Evolutionary conservation across 192 early-diverging fungal genomes (phyloP).

Genomic region (Funneliformis mosseae): DNA sequence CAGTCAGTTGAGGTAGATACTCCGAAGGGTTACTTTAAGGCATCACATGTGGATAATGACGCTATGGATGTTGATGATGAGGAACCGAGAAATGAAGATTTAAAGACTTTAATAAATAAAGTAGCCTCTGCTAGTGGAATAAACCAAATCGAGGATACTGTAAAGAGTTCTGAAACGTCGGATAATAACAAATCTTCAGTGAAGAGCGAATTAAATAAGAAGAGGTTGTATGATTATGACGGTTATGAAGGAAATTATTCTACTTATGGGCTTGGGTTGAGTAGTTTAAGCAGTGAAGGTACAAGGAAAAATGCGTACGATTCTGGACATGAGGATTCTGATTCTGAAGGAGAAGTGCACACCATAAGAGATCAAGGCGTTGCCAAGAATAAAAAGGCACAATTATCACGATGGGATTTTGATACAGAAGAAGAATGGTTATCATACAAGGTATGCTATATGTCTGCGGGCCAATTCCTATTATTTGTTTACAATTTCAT

Average conservation of each 20-base stretch:
- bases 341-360: slow-evolving; percentile 40
- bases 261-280: slow-evolving; percentile 53
- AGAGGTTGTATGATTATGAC: slow-evolving; percentile 13
- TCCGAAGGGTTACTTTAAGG: slow-evolving; percentile 38
- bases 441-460: slow-evolving; percentile 55
- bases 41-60: slow-evolving; percentile 28
- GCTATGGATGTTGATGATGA: slow-evolving; percentile 22
- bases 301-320: slow-evolving; percentile 53
- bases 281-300: slow-evolving; percentile 40
- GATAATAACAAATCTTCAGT: slow-evolving; percentile 9
- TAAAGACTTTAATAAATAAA: slow-evolving; percentile 26
- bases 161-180: not conserved
- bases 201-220: slow-evolving; percentile 26
- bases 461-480: not conserved
- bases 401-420: slow-evolving; percentile 75
- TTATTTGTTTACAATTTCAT: not conserved
- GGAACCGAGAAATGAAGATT: not conserved
- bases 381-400: slow-evolving; percentile 67
- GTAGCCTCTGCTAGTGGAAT: slow-evolving; percentile 12
- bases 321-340: slow-evolving; percentile 43
- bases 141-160: slow-evolving; percentile 24
- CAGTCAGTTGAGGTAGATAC: slow-evolving; percentile 35
- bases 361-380: slow-evolving; percentile 63
- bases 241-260: slow-evolving; percentile 46
- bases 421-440: slow-evolving; percentile 78